These are phyloP conservation scores for Aspergillus intermedius DNA, from an alignment of 2,329 filamentous ascomycete species.

Conservation along the genomic window DNA sequence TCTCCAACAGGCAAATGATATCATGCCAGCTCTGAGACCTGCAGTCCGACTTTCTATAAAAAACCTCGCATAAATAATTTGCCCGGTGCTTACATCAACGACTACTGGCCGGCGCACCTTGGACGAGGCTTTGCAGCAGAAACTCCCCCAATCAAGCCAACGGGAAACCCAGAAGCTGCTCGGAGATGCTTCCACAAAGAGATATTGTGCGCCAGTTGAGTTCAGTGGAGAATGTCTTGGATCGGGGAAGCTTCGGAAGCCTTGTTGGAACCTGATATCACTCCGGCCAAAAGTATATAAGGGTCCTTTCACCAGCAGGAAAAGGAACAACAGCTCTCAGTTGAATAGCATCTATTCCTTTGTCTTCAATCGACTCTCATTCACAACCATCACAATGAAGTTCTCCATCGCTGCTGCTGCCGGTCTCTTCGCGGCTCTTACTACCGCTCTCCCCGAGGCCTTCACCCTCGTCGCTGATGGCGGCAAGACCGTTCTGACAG, in stretches of 20 bases:
- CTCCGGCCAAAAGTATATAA: neutral
- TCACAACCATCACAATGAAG: slow-evolving; percentile 4
- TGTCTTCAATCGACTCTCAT: neutral
- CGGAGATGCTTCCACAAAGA: neutral
- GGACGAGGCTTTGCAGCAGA: neutral
- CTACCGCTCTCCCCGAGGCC: slow-evolving; percentile 5
- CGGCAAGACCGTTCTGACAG: slow-evolving; percentile 8
- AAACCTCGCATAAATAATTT: neutral
- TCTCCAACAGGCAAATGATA: too few relatives aligned
- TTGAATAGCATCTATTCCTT: neutral
- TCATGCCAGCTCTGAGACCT: neutral
- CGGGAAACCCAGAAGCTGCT: neutral
- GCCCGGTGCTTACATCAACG: neutral
- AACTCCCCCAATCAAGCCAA: neutral
- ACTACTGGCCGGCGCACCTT: neutral
- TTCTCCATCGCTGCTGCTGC: slow-evolving; percentile 6
- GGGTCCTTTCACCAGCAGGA: neutral
- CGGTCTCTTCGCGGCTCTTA: slow-evolving; percentile 2
- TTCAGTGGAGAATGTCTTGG: neutral
- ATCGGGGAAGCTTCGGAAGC: neutral
- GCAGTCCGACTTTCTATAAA: neutral
- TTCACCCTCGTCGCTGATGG: slow-evolving; percentile 10
- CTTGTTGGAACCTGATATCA: neutral
- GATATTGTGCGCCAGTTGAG: neutral
- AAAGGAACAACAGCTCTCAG: neutral